These are phyloP conservation scores for Rugonectria rugulosa DNA, from an alignment of 2,329 filamentous ascomycete genomes.

Conservation along the genomic window DNA sequence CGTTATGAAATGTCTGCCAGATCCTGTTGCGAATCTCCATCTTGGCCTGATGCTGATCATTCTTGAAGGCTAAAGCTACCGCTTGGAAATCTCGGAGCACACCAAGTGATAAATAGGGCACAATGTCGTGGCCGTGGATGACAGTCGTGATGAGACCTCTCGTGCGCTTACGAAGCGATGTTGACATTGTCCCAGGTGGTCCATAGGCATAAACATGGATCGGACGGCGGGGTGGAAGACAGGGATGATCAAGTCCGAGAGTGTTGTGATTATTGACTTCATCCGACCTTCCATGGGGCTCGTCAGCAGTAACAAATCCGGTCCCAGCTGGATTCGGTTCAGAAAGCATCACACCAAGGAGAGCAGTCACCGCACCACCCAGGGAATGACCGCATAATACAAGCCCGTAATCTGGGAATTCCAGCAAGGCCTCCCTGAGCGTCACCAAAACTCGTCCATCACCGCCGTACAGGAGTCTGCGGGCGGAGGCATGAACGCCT, in stretches of 20 bases:
- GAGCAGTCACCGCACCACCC: conserved; percentile 72
- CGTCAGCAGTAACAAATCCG: conserved; percentile 68
- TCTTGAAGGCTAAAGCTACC: conserved; percentile 75
- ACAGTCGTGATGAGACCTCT: conserved; percentile 78
- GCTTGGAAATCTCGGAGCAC: conserved; percentile 79
- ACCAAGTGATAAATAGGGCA: conserved; percentile 77
- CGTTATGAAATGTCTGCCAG: conserved; percentile 70
- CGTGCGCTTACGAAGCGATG: conserved; percentile 73
- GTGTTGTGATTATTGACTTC: conserved; percentile 41
- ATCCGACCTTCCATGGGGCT: conserved; percentile 53
- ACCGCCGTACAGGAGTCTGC: conserved; percentile 70
- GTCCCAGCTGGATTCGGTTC: conserved; percentile 64
- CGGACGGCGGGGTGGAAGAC: conserved; percentile 71
- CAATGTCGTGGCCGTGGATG: conserved; percentile 76
- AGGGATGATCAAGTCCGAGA: conserved; percentile 47
- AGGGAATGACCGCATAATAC: conserved; percentile 75
- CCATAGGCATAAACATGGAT: conserved; percentile 85
- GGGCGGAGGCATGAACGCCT: conserved; percentile 75
- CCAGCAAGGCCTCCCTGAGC: conserved; percentile 69
- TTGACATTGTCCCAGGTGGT: conserved; percentile 75
- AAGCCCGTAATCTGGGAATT: conserved; percentile 73
- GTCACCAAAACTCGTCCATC: conserved; percentile 73
- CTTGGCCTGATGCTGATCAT: conserved; percentile 72
- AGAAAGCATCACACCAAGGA: conserved; percentile 75
- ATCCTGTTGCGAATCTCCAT: conserved; percentile 71